A percentile compares a stretch with the other conserved stretches of the same genome.
phyloP scores from a whole-genome alignment of 2,329 filamentous ascomycete genomes.

The Huntiella moniliformis region DNA sequence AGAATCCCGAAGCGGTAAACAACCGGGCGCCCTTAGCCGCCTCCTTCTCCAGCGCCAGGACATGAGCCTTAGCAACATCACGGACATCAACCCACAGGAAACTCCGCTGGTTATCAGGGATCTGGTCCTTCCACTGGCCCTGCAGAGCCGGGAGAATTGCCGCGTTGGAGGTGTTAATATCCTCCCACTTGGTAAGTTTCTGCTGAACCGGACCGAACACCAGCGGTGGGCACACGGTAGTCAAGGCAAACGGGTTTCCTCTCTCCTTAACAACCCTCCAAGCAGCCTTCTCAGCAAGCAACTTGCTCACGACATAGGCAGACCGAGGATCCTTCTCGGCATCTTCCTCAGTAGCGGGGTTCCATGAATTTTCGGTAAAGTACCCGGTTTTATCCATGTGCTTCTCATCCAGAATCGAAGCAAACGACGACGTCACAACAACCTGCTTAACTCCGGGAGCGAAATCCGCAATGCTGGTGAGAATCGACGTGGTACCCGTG shows the following conservation, averaged over 20 bases:
- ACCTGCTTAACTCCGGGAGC: conserved; percentile 48
- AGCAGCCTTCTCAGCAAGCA: conserved; percentile 31
- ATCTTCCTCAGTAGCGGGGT: conserved; percentile 30
- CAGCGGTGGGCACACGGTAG: conserved; percentile 35
- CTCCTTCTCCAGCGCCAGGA: conserved; percentile 30
- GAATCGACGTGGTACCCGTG: conserved; percentile 46
- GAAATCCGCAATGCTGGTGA: conserved; percentile 45
- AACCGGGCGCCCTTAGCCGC: conserved; percentile 31
- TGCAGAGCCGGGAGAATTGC: conserved; percentile 31
- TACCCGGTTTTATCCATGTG: conserved; percentile 17
- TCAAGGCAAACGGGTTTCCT: conserved; percentile 29
- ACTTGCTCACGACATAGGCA: conserved; percentile 37
- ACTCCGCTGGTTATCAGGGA: conserved; percentile 24
- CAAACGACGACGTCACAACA: conserved; percentile 40
- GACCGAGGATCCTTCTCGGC: conserved; percentile 21
- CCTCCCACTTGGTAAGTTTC: conserved; percentile 25
- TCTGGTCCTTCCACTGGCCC: conserved; percentile 28
- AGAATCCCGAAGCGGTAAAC: conserved; percentile 29
- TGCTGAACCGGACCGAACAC: conserved; percentile 35
- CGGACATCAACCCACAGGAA: conserved; percentile 37
- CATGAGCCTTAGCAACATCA: conserved; percentile 34
- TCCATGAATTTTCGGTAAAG: conserved; percentile 33
- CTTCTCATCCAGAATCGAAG: conserved; percentile 27
- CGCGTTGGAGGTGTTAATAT: conserved; percentile 35
- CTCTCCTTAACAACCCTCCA: conserved; percentile 31